phyloP scores from a whole-genome alignment of 2,329 filamentous ascomycete genomes.

The Fusarium nurragi region DNA sequence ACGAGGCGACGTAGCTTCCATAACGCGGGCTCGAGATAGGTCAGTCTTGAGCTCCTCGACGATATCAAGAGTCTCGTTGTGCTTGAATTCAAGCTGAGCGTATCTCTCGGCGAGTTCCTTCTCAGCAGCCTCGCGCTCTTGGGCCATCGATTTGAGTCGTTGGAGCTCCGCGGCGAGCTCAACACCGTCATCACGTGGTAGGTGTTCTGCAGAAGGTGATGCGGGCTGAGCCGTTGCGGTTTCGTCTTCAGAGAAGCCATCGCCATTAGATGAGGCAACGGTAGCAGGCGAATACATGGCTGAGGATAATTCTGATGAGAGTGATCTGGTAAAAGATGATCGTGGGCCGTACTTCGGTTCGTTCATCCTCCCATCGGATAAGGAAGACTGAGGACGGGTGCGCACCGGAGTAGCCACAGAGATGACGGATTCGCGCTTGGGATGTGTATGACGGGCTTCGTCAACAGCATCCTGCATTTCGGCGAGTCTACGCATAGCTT shows the following conservation, averaged over 20 bases:
- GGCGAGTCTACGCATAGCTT: constrained; percentile 81
- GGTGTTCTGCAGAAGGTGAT: constrained; percentile 50
- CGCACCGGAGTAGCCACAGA: constrained; percentile 61
- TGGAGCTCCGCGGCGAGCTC: constrained; percentile 73
- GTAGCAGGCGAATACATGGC: constrained; percentile 79
- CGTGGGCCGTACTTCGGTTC: constrained; percentile 71
- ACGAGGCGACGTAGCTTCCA: constrained; percentile 68
- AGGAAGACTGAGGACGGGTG: constrained; percentile 80
- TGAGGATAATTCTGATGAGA: constrained; percentile 93
- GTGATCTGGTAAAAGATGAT: constrained; percentile 82
- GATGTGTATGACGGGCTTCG: constrained; percentile 74
- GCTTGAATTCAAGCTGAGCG: constrained; percentile 81
- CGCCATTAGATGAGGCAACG: constrained; percentile 69
- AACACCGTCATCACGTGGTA: constrained; percentile 52
- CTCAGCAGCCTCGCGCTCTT: constrained; percentile 81
- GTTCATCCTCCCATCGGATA: constrained; percentile 78
- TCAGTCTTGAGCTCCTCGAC: constrained; percentile 93
- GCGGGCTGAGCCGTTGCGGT: constrained; percentile 58
- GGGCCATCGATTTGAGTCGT: constrained; percentile 73
- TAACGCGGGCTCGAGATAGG: constrained; percentile 77
- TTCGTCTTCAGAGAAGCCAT: constrained; percentile 52
- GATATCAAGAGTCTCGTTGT: constrained; percentile 82
- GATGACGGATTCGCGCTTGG: constrained; percentile 64
- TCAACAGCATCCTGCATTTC: constrained; percentile 88
- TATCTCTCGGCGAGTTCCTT: constrained; percentile 80